Base-by-base conservation (phyloP, 1,139 yeast species). In the Geotrichum restrictum region DNA sequence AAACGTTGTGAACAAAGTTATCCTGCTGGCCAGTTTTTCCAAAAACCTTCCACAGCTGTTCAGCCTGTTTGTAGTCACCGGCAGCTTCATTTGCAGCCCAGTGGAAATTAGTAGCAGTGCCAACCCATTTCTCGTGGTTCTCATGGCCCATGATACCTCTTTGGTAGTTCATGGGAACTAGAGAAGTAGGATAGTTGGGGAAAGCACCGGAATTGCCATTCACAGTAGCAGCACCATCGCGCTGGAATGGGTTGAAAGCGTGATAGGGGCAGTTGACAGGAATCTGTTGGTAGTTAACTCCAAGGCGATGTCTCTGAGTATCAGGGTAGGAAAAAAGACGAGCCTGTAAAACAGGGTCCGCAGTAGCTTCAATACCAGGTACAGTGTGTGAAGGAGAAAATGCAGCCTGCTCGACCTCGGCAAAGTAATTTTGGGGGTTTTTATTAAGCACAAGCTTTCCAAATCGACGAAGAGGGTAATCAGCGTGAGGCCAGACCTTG, bases 221-320 rank as follows among this genome's bases (percentile, higher is more conserved):
- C 52, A 88, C 88, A 57, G 72, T 73, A 94, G 88, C 85, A 49
- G 81, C 78, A 69, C 98, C 98, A 68, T 89, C 97, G 71, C 98
- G 83, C 67, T 83, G 80, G 65, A 61, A 68, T 14, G 75, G 73
- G 56, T 68, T 67, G 62, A 63, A 64, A 7, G 66, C 66, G 42
- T 61, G 60, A 49, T 64, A 60, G 3, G 74, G 74, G 60, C 86
- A 81, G 70, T 84, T 84, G 64, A 83, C 86, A 45, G 91, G 91
- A 59, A 84, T 81, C 70, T 82, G 87, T 57, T 79, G 76, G 73
- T 81, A 84, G 74, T 84, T 84, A 53, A 78, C 68, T 53, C 91
- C 91, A 64, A 84, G 75, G 65, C 87, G 76, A 73, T 82, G 80
- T 46, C 76, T 68, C 57, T 86, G 95, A 52, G 95, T 86, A 72